Percentiles rank a stretch among this genome's conserved stretches.
phyloP scores from a whole-genome alignment of 2,329 filamentous ascomycete genomes.

The Eutypa lata region DNA sequence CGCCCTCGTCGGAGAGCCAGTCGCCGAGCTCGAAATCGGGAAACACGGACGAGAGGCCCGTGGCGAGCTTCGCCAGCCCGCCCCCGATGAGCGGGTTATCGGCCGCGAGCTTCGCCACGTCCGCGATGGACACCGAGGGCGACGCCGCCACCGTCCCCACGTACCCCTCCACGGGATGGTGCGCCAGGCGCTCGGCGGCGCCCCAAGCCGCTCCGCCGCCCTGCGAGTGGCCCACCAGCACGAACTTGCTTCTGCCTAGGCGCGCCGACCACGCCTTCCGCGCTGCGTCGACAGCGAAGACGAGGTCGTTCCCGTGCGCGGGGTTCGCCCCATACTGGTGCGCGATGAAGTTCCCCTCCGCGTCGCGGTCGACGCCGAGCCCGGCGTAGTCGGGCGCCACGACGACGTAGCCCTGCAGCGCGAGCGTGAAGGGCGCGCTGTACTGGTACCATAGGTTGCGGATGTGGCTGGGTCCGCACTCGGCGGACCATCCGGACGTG shows the following conservation, averaged over 20 bases:
- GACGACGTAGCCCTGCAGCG: constrained; percentile 1
- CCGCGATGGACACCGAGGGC: neutral
- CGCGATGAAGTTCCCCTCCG: constrained; percentile 1
- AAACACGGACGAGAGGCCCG: neutral
- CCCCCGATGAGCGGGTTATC: neutral
- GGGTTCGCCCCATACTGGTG: neutral
- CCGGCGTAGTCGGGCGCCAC: constrained; percentile 7
- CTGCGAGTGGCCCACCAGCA: constrained; percentile 1
- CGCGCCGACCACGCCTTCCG: neutral
- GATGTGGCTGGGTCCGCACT: constrained; percentile 1
- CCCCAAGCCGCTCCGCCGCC: constrained; percentile 4
- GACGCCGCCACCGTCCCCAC: neutral
- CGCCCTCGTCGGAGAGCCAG: constrained; percentile 1
- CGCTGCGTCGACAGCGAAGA: neutral
- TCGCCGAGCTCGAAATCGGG: constrained; percentile 1
- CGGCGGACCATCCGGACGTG: constrained; percentile 1
- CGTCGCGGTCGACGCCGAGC: neutral
- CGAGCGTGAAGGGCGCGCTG: neutral
- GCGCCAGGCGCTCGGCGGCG: neutral
- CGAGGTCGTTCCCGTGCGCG: neutral
- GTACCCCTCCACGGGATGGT: neutral
- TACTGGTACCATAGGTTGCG: constrained; percentile 1
- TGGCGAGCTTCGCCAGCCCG: neutral
- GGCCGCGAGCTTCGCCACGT: neutral
- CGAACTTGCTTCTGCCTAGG: neutral